phyloP scores from a whole-genome alignment of 208 protist genomes.

The Histomonas meleagridis region DNA sequence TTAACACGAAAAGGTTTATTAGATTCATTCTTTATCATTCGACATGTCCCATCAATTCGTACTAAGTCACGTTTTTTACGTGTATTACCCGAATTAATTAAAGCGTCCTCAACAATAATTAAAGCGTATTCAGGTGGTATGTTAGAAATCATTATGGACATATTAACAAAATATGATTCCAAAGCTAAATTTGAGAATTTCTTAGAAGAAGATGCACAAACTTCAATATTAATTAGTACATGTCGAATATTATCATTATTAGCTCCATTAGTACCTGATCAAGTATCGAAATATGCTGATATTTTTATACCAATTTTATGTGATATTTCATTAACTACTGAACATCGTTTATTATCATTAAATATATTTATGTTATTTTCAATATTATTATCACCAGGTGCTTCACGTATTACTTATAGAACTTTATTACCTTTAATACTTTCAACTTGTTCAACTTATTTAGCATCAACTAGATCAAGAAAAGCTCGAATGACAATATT shows the following conservation, averaged over 20 bases:
- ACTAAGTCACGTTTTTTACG: background rate
- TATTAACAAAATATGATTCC: background rate
- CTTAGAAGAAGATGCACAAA: background rate
- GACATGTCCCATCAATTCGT: background rate
- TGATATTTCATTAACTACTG: background rate
- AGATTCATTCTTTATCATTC: background rate
- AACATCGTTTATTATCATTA: background rate
- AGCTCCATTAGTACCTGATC: background rate
- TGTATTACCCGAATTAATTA: background rate
- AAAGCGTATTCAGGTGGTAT: background rate
- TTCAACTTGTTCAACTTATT: background rate
- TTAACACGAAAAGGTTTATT: background rate
- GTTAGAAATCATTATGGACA: background rate
- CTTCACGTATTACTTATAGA: background rate
- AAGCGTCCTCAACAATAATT: background rate
- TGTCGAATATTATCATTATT: background rate
- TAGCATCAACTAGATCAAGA: background rate
- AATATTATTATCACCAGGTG: background rate
- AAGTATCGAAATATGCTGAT: background rate
- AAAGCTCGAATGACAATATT: background rate
- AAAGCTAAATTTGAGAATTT: background rate
- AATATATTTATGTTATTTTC: background rate
- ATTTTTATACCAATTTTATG: background rate
- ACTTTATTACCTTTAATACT: background rate
- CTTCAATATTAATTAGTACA: background rate